Conservation (phyloP, 768 basidiomycete genomes). For the Russula abietina region DNA sequence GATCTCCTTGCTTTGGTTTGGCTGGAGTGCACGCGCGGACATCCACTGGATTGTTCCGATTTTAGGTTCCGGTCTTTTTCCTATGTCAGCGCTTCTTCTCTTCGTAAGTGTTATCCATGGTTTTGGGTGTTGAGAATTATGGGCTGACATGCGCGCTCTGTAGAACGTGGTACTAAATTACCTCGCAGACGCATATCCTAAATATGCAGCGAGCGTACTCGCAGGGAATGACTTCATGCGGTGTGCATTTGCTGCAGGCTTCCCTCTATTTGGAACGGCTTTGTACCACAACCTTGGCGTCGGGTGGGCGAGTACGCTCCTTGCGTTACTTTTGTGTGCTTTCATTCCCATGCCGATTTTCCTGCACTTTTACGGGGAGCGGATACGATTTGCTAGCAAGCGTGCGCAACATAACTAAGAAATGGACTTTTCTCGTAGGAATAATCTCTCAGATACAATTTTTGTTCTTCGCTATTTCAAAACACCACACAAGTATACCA, state of each 20-base stretch:
- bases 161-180: slow-evolving; percentile 30
- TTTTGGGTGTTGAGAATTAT: slow-evolving; percentile 10
- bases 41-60: slow-evolving; percentile 35
- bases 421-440: background rate
- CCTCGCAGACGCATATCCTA: slow-evolving; percentile 31
- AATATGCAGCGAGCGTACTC: slow-evolving; percentile 32
- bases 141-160: background rate
- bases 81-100: slow-evolving; percentile 30
- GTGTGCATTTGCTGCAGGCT: slow-evolving; percentile 24
- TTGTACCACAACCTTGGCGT: slow-evolving; percentile 29
- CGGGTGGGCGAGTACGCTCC: slow-evolving; percentile 28
- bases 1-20: slow-evolving; percentile 33
- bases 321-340: slow-evolving; percentile 28
- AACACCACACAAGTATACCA: background rate
- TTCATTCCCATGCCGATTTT: slow-evolving; percentile 28
- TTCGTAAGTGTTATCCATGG: slow-evolving; percentile 30
- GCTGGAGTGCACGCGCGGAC: slow-evolving; percentile 29
- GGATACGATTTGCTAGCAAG: slow-evolving; percentile 22
- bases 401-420: slow-evolving; percentile 23
- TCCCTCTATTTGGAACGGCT: slow-evolving; percentile 25
- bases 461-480: background rate
- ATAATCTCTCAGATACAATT: background rate
- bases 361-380: slow-evolving; percentile 20
- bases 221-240: slow-evolving; percentile 35
- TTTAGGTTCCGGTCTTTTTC: slow-evolving; percentile 31